phyloP scores from a whole-genome alignment of 164 flowering plant species.

The Vitis cinerea region DNA sequence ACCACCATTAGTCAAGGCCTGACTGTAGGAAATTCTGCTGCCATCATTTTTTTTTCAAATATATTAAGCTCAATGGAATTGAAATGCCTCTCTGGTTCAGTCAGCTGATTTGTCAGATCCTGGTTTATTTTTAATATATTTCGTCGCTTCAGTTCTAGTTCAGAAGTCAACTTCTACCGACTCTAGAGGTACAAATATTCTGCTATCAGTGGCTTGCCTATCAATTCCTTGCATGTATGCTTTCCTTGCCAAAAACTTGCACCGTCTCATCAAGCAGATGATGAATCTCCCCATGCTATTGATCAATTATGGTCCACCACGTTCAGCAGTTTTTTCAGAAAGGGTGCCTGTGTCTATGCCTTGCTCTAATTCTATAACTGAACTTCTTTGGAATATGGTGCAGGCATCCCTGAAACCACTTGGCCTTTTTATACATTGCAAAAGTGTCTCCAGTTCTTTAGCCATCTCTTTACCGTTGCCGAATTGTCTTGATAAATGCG shows the following conservation, averaged over 20 bases:
- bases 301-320: conserved; percentile 47
- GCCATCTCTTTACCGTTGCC: too few relatives aligned
- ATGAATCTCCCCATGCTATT: conserved; percentile 44
- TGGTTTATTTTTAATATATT: conserved; percentile 56
- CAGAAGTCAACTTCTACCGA: conserved; percentile 79
- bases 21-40: background rate
- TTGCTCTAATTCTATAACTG: too few relatives aligned
- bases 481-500: too few relatives aligned
- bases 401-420: too few relatives aligned
- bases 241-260: conserved; percentile 84
- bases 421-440: too few relatives aligned
- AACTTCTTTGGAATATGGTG: too few relatives aligned
- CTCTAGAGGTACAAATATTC: conserved; percentile 84
- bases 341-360: too few relatives aligned
- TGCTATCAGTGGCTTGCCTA: conserved; percentile 74
- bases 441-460: too few relatives aligned
- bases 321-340: too few relatives aligned
- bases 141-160: conserved; percentile 69
- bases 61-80: conserved; percentile 73
- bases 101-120: conserved; percentile 71
- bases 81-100: conserved; percentile 87
- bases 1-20: too few relatives aligned
- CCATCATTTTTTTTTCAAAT: conserved; percentile 52
- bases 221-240: conserved; percentile 68
- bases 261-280: conserved; percentile 65